These are phyloP conservation scores for Acer negundo DNA, from an alignment of 345 rosid genomes.

Conservation along the genomic window DNA sequence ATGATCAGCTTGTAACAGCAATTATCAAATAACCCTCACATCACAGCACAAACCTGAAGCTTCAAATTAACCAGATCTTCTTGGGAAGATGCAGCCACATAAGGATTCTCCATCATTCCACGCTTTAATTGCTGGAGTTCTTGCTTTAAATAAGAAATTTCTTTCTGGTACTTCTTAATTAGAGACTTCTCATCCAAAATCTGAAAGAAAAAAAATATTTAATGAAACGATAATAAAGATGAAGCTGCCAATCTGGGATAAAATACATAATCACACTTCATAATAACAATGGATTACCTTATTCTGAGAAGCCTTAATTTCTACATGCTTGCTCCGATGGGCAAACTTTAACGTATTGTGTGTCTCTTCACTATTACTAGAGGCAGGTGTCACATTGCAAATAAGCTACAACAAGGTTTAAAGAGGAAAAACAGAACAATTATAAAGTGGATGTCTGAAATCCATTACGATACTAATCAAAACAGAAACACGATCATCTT, in stretches of 20 bases:
- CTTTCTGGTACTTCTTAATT: constrained; percentile 73
- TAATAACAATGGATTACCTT: constrained; percentile 39
- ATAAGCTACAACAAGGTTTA: constrained; percentile 51
- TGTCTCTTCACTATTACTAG: constrained; percentile 71
- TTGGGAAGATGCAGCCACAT: constrained; percentile 42
- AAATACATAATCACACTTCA: background rate
- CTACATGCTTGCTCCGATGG: constrained; percentile 65
- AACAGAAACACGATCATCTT: background rate
- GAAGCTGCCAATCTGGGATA: constrained; percentile 1
- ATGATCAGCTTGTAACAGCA: constrained; percentile 7
- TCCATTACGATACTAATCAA: background rate
- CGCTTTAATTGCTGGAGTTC: constrained; percentile 65
- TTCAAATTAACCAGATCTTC: constrained; percentile 67
- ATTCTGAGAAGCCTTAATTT: constrained; percentile 66
- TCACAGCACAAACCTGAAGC: constrained; percentile 58
- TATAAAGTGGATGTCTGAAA: constrained; percentile 11
- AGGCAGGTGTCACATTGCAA: constrained; percentile 74
- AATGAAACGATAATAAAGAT: constrained; percentile 12
- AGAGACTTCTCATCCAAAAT: constrained; percentile 82
- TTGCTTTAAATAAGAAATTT: constrained; percentile 60
- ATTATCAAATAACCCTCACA: background rate
- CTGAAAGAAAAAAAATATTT: constrained; percentile 26
- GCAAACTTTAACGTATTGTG: constrained; percentile 81
- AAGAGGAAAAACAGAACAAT: constrained; percentile 18
- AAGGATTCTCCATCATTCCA: constrained; percentile 49